phyloP scores from a whole-genome alignment of 495 filamentous ascomycete genomes.

The Aspergillus homomorphus region DNA sequence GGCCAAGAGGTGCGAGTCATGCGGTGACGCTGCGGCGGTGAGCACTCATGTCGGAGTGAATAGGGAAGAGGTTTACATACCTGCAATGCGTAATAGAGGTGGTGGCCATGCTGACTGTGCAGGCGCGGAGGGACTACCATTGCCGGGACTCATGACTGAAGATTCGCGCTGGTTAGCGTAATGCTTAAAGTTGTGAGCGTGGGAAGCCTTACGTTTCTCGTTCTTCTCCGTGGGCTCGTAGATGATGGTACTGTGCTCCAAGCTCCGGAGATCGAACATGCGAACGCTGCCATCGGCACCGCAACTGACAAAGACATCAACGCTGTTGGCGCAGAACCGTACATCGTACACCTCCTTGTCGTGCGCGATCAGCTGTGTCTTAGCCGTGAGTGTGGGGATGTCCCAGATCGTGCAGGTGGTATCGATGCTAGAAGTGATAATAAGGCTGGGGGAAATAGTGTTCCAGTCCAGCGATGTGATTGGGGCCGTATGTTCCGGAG shows the following conservation, averaged over 20 bases:
- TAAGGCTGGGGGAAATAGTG: conserved; percentile 87
- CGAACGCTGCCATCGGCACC: conserved; percentile 96
- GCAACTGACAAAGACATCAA: conserved; percentile 96
- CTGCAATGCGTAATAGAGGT: conserved; percentile 78
- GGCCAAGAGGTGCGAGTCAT: conserved; percentile 91
- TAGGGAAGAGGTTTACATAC: conserved; percentile 32
- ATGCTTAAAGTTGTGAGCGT: neutral
- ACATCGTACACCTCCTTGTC: conserved; percentile 99
- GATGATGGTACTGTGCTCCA: conserved; percentile 98
- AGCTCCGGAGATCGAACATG: conserved; percentile 96
- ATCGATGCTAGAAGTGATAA: conserved; percentile 98
- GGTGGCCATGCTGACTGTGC: conserved; percentile 71
- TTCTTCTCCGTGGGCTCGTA: conserved; percentile 93
- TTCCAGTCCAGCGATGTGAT: conserved; percentile 98
- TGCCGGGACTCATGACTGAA: conserved; percentile 48
- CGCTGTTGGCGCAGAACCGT: conserved; percentile 91
- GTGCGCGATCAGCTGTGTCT: conserved; percentile 97
- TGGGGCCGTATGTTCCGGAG: conserved; percentile 94
- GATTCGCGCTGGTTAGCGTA: conserved; percentile 3
- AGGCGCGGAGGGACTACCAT: conserved; percentile 60
- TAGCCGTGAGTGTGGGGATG: conserved; percentile 94
- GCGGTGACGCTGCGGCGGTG: conserved; percentile 70
- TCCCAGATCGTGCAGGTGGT: conserved; percentile 99
- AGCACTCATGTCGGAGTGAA: conserved; percentile 4
- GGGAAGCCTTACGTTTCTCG: conserved; percentile 64